Percentiles rank a stretch among this genome's conserved stretches.
Conservation (phyloP, 2,329 filamentous ascomycete species). For the Colletotrichum graminicola region DNA sequence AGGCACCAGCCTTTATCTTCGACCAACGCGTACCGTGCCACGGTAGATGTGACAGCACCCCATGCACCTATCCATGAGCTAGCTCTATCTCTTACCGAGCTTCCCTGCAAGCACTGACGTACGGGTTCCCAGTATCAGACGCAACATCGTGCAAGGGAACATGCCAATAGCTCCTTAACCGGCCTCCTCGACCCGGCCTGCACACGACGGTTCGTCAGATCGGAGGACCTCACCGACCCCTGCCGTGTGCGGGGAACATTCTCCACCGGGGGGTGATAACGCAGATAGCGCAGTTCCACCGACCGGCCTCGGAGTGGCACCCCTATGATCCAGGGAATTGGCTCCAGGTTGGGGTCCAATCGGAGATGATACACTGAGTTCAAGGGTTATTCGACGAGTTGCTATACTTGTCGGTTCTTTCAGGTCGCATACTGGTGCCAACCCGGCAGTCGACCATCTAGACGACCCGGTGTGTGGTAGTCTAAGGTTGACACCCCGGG, state of each 20-base stretch:
- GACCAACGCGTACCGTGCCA: constrained; percentile 1
- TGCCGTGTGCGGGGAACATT: constrained; percentile 26
- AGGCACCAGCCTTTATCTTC: constrained; percentile 27
- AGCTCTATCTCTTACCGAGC: constrained; percentile 11
- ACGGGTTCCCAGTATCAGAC: constrained; percentile 16
- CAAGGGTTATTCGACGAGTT: not conserved
- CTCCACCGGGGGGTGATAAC: constrained; percentile 13
- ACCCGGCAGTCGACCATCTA: not conserved
- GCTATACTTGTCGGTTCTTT: not conserved
- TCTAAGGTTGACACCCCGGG: constrained; percentile 11
- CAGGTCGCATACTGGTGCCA: not conserved
- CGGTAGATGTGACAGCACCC: constrained; percentile 2
- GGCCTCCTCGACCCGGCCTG: not conserved
- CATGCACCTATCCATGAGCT: not conserved
- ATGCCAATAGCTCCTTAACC: constrained; percentile 17
- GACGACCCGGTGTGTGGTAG: not conserved
- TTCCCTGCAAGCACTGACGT: constrained; percentile 12
- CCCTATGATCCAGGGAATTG: constrained; percentile 25
- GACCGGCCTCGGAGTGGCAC: constrained; percentile 32
- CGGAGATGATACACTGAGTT: not conserved
- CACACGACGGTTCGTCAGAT: constrained; percentile 10
- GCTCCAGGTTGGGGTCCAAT: constrained; percentile 1
- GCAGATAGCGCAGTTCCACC: constrained; percentile 36
- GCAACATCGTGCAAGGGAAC: constrained; percentile 13
- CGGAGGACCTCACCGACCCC: constrained; percentile 43